phyloP scores from a whole-genome alignment of 768 basidiomycete genomes.

The Panaeolus cyanescens region DNA sequence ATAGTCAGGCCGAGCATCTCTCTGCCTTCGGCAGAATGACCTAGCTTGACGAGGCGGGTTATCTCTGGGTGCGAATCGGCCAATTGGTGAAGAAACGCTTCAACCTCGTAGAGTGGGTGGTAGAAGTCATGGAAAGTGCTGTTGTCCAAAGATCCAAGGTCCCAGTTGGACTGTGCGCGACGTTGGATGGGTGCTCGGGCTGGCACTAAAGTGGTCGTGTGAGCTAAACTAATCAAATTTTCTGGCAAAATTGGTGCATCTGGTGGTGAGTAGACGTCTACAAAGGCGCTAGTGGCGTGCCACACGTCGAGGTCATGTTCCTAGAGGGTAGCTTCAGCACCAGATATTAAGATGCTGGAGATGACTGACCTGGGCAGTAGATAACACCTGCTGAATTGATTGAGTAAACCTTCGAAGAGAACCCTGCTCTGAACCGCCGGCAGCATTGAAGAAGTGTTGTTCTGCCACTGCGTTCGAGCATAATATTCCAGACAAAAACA shows the following conservation, averaged over 20 bases:
- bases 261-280: constrained; percentile 51
- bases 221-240: constrained; percentile 22
- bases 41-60: constrained; percentile 48
- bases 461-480: not conserved
- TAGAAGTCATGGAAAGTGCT: constrained; percentile 47
- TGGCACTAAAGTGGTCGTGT: constrained; percentile 18
- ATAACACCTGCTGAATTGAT: not conserved
- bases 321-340: constrained; percentile 25
- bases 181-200: constrained; percentile 6
- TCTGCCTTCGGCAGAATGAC: constrained; percentile 58
- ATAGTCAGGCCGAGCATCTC: constrained; percentile 60
- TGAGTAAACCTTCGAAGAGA: not conserved
- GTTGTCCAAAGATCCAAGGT: constrained; percentile 33
- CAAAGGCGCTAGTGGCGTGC: constrained; percentile 44
- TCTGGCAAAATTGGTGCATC: constrained; percentile 19
- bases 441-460: not conserved
- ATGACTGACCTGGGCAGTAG: not conserved
- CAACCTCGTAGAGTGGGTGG: constrained; percentile 57
- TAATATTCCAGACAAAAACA: not conserved
- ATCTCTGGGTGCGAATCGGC: constrained; percentile 46
- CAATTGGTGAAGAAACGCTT: constrained; percentile 52
- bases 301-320: constrained; percentile 51
- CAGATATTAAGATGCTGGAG: not conserved
- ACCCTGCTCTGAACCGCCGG: not conserved
- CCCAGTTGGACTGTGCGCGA: constrained; percentile 27